These are phyloP conservation scores for Colletotrichum chlorophyti DNA, from an alignment of 2,329 filamentous ascomycete species.

Conservation along the genomic window DNA sequence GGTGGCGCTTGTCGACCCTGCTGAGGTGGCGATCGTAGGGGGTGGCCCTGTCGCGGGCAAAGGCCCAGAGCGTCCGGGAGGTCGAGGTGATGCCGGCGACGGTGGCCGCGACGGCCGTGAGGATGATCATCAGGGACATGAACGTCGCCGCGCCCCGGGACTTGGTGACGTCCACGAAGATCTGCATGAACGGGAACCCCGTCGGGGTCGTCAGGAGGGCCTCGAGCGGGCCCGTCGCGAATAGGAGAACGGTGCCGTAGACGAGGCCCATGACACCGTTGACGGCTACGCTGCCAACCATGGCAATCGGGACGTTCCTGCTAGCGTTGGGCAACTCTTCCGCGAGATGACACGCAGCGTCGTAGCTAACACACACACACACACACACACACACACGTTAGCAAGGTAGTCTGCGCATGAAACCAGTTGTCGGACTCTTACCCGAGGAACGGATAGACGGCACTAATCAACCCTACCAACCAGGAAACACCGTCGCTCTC, in stretches of 20 bases:
- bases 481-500: conserved; percentile 38
- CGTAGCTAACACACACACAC: no score
- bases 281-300: conserved; percentile 42
- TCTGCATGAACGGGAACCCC: conserved; percentile 51
- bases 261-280: conserved; percentile 54
- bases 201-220: conserved; percentile 45
- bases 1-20: conserved; percentile 36
- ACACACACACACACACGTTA: no score
- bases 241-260: conserved; percentile 50
- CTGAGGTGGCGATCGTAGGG: conserved; percentile 45
- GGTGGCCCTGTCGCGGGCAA: conserved; percentile 44
- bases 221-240: conserved; percentile 47
- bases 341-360: conserved; percentile 41
- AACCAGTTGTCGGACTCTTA: no score
- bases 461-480: conserved; percentile 40
- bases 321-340: conserved; percentile 42
- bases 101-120: conserved; percentile 38
- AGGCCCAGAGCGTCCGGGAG: conserved; percentile 46
- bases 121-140: conserved; percentile 36
- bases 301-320: conserved; percentile 41
- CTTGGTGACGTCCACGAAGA: conserved; percentile 40
- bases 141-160: conserved; percentile 35
- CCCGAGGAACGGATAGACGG: conserved; percentile 43
- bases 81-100: conserved; percentile 43
- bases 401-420: no score